phyloP scores from a whole-genome alignment of 441 rosid genomes.

The Populus hybrid region DNA sequence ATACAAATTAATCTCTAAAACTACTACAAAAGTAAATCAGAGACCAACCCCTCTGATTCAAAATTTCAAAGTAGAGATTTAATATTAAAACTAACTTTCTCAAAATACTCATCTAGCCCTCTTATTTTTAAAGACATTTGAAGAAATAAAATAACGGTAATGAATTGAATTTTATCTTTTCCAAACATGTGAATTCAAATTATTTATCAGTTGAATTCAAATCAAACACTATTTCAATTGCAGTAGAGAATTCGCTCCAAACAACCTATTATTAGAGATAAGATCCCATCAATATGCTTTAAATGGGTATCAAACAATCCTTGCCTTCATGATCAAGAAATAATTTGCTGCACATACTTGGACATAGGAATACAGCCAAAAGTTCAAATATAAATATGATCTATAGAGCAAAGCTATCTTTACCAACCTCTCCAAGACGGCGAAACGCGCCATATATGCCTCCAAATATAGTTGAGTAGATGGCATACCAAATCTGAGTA shows the following conservation, averaged over 20 bases:
- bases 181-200: too few relatives aligned
- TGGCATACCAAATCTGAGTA: slow-evolving; percentile 84
- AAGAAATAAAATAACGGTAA: too few relatives aligned
- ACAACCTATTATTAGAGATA: background rate
- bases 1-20: too few relatives aligned
- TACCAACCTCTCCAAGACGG: slow-evolving; percentile 95
- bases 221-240: too few relatives aligned
- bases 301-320: background rate
- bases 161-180: too few relatives aligned
- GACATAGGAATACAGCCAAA: background rate
- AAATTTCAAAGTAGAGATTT: too few relatives aligned
- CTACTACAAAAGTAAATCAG: too few relatives aligned
- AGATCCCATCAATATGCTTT: background rate
- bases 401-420: background rate
- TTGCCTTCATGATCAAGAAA: background rate
- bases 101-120: too few relatives aligned
- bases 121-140: too few relatives aligned
- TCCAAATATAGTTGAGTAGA: slow-evolving; percentile 96
- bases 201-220: too few relatives aligned
- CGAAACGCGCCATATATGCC: slow-evolving; percentile 99
- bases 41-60: too few relatives aligned
- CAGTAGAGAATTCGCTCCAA: background rate
- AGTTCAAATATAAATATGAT: slow-evolving; percentile 1
- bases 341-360: background rate
- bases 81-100: too few relatives aligned